phyloP scores from a whole-genome alignment of 495 filamentous ascomycete species.

The Penicillium argentinense region DNA sequence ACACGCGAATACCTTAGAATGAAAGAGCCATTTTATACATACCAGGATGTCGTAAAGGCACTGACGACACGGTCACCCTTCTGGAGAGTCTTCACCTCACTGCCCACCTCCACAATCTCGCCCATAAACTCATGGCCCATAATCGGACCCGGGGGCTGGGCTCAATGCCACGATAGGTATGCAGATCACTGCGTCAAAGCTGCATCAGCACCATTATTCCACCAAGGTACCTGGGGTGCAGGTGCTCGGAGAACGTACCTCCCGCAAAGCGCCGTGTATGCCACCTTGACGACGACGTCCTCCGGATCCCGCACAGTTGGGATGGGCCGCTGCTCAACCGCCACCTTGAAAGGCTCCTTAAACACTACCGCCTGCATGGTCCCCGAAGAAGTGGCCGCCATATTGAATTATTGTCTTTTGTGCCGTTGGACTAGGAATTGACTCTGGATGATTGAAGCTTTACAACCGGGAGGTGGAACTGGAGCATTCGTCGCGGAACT shows the following conservation, averaged over 20 bases:
- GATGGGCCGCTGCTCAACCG: conserved; percentile 49
- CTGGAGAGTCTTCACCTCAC: conserved; percentile 64
- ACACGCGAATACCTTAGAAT: not conserved
- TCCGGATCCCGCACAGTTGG: conserved; percentile 63
- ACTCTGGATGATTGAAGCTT: not conserved
- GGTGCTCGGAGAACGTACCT: conserved; percentile 56
- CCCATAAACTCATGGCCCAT: conserved; percentile 82
- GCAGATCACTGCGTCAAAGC: conserved; percentile 67
- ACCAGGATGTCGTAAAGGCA: conserved; percentile 89
- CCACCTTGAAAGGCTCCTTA: conserved; percentile 46
- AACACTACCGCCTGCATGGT: conserved; percentile 54
- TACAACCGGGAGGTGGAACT: not conserved
- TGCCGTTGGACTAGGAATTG: not conserved
- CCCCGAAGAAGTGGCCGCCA: conserved; percentile 16
- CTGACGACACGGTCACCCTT: conserved; percentile 78
- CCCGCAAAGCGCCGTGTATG: conserved; percentile 84
- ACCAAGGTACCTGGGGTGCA: not conserved
- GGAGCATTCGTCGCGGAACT: not conserved
- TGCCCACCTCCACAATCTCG: conserved; percentile 65
- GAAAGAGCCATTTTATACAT: conserved; percentile 38
- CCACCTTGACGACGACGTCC: conserved; percentile 85
- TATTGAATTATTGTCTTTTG: not conserved
- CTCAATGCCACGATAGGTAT: conserved; percentile 85
- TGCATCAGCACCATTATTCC: not conserved
- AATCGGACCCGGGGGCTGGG: conserved; percentile 61